A percentile compares a stretch with the other conserved stretches of the same genome.
Conservation (phyloP, 2,329 filamentous ascomycete genomes). For the Metarhizium brunneum region DNA sequence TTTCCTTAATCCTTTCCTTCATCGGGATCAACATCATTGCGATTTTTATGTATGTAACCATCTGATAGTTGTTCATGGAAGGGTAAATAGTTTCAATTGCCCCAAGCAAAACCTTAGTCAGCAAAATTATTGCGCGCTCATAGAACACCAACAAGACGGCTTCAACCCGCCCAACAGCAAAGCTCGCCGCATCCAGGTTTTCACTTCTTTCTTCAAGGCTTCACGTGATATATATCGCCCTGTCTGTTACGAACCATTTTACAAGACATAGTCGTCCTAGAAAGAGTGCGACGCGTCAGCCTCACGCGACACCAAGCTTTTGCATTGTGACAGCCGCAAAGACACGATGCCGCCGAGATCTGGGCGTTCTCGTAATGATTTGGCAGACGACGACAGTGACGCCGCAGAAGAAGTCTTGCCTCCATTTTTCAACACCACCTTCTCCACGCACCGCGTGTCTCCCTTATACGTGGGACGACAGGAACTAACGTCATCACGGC, state of each 20-base stretch:
- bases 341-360: slow-evolving; percentile 4
- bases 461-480: slow-evolving; percentile 39
- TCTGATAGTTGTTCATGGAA: too few relatives aligned
- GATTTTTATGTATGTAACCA: too few relatives aligned
- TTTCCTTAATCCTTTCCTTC: too few relatives aligned
- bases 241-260: neutral
- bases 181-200: neutral
- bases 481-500: slow-evolving; percentile 25
- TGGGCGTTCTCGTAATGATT: slow-evolving; percentile 1
- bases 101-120: neutral
- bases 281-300: slow-evolving; percentile 1
- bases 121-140: neutral
- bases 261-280: neutral
- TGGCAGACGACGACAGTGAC: slow-evolving; percentile 12
- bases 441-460: slow-evolving; percentile 46
- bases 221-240: neutral
- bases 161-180: neutral
- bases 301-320: neutral
- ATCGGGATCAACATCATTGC: too few relatives aligned
- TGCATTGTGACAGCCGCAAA: neutral
- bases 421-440: slow-evolving; percentile 50
- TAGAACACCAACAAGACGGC: neutral
- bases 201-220: neutral
- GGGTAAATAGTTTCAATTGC: too few relatives aligned
- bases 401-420: slow-evolving; percentile 18